These are phyloP conservation scores for Bacidia gigantensis DNA, from an alignment of 495 filamentous ascomycete species.

Conservation along the genomic window DNA sequence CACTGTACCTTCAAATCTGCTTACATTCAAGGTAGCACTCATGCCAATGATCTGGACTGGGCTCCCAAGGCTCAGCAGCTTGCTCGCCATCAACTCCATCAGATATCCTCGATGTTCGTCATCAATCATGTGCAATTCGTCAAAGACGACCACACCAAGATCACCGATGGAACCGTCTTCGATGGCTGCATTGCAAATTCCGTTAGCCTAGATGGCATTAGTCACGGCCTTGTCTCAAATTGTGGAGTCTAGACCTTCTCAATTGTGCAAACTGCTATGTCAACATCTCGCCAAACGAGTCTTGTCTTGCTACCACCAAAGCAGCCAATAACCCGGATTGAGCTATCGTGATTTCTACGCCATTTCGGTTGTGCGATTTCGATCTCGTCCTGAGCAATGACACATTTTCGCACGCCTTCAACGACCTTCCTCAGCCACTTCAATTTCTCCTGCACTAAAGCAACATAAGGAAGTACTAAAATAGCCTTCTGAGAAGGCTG, in stretches of 20 bases:
- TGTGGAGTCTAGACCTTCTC: slow-evolving; percentile 48
- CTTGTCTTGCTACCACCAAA: slow-evolving; percentile 59
- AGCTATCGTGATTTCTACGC: slow-evolving; percentile 30
- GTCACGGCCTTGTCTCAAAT: neutral
- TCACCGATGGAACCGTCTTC: slow-evolving; percentile 54
- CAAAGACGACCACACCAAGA: slow-evolving; percentile 56
- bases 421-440: slow-evolving; percentile 62
- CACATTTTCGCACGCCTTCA: slow-evolving; percentile 41
- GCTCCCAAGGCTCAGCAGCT: slow-evolving; percentile 55
- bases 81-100: slow-evolving; percentile 68
- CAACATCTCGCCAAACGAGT: slow-evolving; percentile 57
- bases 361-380: slow-evolving; percentile 13
- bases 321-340: slow-evolving; percentile 53
- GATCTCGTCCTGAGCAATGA: slow-evolving; percentile 15
- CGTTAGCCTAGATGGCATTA: slow-evolving; percentile 46
- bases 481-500: slow-evolving; percentile 55
- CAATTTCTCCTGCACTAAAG: slow-evolving; percentile 71
- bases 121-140: slow-evolving; percentile 73
- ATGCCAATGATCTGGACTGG: slow-evolving; percentile 66
- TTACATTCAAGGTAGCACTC: slow-evolving; percentile 66
- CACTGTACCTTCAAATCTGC: slow-evolving; percentile 7
- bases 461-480: slow-evolving; percentile 69
- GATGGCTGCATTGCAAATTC: slow-evolving; percentile 62
- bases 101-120: slow-evolving; percentile 71
- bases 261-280: slow-evolving; percentile 71